Evolutionary conservation across 306 rosid genomes (phyloP).

Genomic region (Pyrus bretschneideri): DNA sequence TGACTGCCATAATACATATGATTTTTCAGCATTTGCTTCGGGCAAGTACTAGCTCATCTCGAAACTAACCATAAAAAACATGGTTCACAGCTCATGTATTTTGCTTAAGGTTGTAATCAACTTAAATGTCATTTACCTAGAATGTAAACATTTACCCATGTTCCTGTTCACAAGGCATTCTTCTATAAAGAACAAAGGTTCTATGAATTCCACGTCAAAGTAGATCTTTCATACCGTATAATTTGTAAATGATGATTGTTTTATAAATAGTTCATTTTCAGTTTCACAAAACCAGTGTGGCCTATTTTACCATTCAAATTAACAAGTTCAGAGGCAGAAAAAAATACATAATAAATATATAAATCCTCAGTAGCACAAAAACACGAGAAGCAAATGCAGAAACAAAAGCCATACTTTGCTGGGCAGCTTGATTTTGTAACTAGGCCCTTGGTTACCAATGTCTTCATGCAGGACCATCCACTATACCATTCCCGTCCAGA

Average conservation of each 20-base stretch:
- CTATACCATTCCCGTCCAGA: constrained; percentile 81
- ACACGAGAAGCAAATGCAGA: background rate
- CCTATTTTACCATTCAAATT: background rate
- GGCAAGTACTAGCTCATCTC: background rate
- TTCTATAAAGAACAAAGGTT: too few relatives aligned
- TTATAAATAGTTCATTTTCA: background rate
- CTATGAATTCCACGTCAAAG: background rate
- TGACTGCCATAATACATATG: background rate
- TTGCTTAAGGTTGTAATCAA: background rate
- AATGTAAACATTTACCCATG: background rate
- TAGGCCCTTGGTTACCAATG: constrained; percentile 66
- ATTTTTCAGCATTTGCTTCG: background rate
- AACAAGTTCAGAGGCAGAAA: background rate
- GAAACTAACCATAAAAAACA: background rate
- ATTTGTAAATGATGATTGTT: background rate
- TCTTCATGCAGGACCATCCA: constrained; percentile 92
- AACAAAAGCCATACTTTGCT: constrained; percentile 58
- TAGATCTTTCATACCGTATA: background rate
- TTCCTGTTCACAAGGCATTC: background rate
- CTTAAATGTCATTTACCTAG: background rate
- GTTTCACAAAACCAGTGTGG: background rate
- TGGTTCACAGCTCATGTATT: background rate
- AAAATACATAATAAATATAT: background rate
- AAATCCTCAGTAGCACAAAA: too few relatives aligned
- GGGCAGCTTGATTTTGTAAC: constrained; percentile 86